These are phyloP conservation scores for Xylaria sp. DNA, from an alignment of 2,329 filamentous ascomycete genomes.

Conservation along the genomic window DNA sequence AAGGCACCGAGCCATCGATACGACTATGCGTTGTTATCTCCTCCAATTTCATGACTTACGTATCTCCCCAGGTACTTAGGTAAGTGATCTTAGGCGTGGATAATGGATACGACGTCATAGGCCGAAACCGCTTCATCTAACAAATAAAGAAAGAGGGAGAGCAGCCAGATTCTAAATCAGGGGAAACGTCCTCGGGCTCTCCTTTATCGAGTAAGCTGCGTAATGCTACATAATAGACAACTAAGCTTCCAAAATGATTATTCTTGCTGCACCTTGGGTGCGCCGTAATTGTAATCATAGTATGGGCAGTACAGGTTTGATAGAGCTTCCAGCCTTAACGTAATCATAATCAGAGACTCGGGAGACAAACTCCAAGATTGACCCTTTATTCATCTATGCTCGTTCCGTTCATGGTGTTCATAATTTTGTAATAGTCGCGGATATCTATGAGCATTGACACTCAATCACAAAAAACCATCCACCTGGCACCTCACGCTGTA, in stretches of 20 bases:
- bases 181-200: not conserved
- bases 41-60: too few relatives aligned
- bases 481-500: not conserved
- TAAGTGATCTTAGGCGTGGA: too few relatives aligned
- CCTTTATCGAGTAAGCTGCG: not conserved
- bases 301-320: not conserved
- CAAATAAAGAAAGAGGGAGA: not conserved
- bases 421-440: conserved; percentile 13
- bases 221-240: not conserved
- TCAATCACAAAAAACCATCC: conserved; percentile 5
- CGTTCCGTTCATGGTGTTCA: conserved; percentile 19
- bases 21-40: too few relatives aligned
- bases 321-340: too few relatives aligned
- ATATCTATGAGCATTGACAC: conserved; percentile 4
- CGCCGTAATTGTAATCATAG: not conserved
- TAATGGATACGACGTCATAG: too few relatives aligned
- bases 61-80: too few relatives aligned
- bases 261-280: not conserved
- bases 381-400: not conserved
- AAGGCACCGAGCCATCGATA: too few relatives aligned
- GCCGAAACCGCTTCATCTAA: too few relatives aligned
- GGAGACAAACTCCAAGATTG: not conserved
- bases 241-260: not conserved
- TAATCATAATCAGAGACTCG: not conserved
- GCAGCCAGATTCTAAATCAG: not conserved